These are phyloP conservation scores for Verticillium nubilum DNA, from an alignment of 2,329 filamentous ascomycete species.

Conservation along the genomic window DNA sequence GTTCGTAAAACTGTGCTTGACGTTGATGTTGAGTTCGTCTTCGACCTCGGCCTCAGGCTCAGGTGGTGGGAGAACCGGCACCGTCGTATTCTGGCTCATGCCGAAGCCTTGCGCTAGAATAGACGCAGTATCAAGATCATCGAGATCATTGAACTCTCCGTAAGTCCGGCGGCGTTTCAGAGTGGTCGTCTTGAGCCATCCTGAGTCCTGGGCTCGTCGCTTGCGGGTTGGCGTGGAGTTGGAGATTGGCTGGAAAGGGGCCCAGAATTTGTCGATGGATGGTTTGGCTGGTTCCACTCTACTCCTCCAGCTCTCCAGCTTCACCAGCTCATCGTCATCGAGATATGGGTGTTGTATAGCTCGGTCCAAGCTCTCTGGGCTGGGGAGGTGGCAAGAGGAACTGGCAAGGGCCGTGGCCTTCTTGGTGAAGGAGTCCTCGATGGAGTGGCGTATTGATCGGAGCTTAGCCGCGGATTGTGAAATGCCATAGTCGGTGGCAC, in stretches of 20 bases:
- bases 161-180: slow-evolving; percentile 19
- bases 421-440: neutral
- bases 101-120: neutral
- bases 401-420: neutral
- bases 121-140: neutral
- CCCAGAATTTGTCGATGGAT: slow-evolving; percentile 16
- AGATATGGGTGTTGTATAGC: slow-evolving; percentile 22
- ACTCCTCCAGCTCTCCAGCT: slow-evolving; percentile 26
- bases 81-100: neutral
- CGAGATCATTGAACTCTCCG: neutral
- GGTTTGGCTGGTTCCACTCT: slow-evolving; percentile 4
- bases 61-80: neutral
- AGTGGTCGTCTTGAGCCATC: slow-evolving; percentile 25
- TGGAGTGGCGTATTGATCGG: neutral
- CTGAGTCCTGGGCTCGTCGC: slow-evolving; percentile 17
- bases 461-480: neutral
- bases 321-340: slow-evolving; percentile 22
- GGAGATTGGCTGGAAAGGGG: slow-evolving; percentile 13
- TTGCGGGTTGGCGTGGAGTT: slow-evolving; percentile 1
- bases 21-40: neutral
- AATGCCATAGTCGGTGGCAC: neutral
- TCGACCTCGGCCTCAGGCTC: neutral
- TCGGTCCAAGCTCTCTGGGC: slow-evolving; percentile 33
- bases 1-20: neutral
- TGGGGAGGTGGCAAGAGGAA: slow-evolving; percentile 32